Evolutionary conservation across 371 early-diverging fungal genomes (phyloP).

Genomic region (Mortierella sp.): DNA sequence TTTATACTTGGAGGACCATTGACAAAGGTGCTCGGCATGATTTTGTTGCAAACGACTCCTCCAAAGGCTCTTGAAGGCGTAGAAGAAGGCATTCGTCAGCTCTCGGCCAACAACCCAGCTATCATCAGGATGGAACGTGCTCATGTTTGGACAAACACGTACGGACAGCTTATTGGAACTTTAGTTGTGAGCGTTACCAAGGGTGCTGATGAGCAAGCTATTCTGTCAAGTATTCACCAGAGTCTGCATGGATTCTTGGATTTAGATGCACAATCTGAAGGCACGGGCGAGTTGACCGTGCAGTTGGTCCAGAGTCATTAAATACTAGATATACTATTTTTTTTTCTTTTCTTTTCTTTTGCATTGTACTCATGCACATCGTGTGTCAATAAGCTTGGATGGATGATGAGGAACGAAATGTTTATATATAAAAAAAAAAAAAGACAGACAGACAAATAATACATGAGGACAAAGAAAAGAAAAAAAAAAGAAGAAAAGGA

Average conservation of each 20-base stretch:
- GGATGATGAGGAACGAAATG: not conserved
- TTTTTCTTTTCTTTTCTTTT: not conserved
- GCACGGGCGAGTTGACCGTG: conserved; percentile 67
- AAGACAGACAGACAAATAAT: not conserved
- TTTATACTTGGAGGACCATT: conserved; percentile 56
- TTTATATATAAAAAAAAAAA: too few relatives aligned
- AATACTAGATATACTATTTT: not conserved
- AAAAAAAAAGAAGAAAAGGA: not conserved
- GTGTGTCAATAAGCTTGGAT: not conserved
- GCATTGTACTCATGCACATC: not conserved
- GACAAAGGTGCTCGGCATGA: conserved; percentile 54
- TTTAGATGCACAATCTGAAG: conserved; percentile 47
- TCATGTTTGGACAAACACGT: conserved; percentile 77
- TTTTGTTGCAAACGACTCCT: conserved; percentile 58
- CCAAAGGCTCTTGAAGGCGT: conserved; percentile 33
- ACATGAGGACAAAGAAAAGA: not conserved
- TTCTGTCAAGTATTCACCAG: conserved; percentile 65
- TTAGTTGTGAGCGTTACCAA: conserved; percentile 62
- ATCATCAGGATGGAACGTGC: conserved; percentile 63
- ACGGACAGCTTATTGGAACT: conserved; percentile 71
- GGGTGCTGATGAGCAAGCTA: conserved; percentile 68
- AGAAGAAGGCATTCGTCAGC: conserved; percentile 52
- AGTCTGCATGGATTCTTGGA: conserved; percentile 65
- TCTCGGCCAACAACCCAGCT: conserved; percentile 62
- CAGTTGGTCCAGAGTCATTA: conserved; percentile 29